phyloP scores from a whole-genome alignment of 2,329 filamentous ascomycete genomes.

The Alternaria burnsii region DNA sequence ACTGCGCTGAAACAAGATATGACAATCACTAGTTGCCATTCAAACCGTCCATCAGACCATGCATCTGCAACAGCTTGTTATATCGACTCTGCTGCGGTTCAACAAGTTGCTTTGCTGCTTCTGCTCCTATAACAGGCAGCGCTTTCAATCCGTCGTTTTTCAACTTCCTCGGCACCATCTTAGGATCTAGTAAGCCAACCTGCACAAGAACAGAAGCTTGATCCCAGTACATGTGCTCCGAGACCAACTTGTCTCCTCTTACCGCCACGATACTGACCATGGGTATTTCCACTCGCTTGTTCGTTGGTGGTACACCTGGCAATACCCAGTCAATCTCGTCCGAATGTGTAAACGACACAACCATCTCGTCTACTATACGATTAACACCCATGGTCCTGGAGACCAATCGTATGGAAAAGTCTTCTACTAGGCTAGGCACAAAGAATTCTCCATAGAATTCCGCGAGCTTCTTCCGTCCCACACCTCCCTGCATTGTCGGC shows the following conservation, averaged over 20 bases:
- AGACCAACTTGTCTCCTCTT: slow-evolving; percentile 61
- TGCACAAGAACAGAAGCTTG: slow-evolving; percentile 67
- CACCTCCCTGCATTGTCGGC: slow-evolving; percentile 56
- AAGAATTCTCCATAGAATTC: slow-evolving; percentile 67
- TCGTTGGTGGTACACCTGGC: slow-evolving; percentile 64
- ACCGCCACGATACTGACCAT: slow-evolving; percentile 65
- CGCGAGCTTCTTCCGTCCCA: slow-evolving; percentile 53
- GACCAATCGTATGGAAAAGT: slow-evolving; percentile 62
- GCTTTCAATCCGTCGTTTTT: slow-evolving; percentile 51
- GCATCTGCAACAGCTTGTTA: slow-evolving; percentile 50
- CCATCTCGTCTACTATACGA: slow-evolving; percentile 67
- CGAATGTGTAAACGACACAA: slow-evolving; percentile 64
- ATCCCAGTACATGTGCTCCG: slow-evolving; percentile 69
- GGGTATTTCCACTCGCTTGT: slow-evolving; percentile 64
- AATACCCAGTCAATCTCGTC: slow-evolving; percentile 66
- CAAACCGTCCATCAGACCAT: slow-evolving; percentile 44
- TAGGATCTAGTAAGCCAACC: slow-evolving; percentile 64
- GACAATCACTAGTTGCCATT: slow-evolving; percentile 20
- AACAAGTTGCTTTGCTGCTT: slow-evolving; percentile 55
- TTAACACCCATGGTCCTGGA: slow-evolving; percentile 65
- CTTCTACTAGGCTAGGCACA: slow-evolving; percentile 62
- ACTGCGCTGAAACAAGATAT: slow-evolving; percentile 12
- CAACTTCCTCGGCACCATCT: slow-evolving; percentile 57
- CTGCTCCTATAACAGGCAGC: slow-evolving; percentile 52
- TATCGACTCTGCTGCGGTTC: slow-evolving; percentile 52